These are phyloP conservation scores for Lactarius pseudohatsudake DNA, from an alignment of 768 basidiomycete genomes.

Conservation along the genomic window DNA sequence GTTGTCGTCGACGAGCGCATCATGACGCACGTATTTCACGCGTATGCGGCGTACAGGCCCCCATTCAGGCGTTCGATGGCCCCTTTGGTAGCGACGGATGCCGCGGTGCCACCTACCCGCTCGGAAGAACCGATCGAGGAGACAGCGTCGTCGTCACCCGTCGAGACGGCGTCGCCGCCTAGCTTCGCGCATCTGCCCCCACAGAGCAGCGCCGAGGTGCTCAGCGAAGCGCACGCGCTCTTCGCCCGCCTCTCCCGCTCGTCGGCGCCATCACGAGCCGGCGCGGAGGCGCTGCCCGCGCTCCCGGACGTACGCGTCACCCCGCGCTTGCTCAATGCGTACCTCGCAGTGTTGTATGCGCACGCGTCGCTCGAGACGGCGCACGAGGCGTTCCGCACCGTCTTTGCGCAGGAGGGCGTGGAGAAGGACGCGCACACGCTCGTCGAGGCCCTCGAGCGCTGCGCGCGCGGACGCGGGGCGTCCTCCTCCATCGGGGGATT, in stretches of 20 bases:
- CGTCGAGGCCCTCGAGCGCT: constrained; percentile 67
- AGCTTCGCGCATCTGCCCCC: constrained; percentile 58
- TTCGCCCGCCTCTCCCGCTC: constrained; percentile 54
- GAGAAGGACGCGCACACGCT: constrained; percentile 54
- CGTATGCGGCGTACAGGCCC: constrained; percentile 78
- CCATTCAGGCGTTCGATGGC: constrained; percentile 60
- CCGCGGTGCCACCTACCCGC: neutral
- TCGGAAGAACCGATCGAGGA: neutral
- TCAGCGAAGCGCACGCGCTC: constrained; percentile 66
- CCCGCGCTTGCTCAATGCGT: constrained; percentile 71
- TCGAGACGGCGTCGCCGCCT: neutral
- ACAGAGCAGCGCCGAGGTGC: constrained; percentile 67
- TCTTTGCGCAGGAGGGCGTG: constrained; percentile 48
- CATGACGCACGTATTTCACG: constrained; percentile 83
- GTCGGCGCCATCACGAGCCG: neutral
- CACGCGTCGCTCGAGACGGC: constrained; percentile 53
- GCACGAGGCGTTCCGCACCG: constrained; percentile 46
- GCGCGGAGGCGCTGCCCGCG: neutral
- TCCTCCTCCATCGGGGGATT: constrained; percentile 47
- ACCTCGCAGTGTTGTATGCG: constrained; percentile 71
- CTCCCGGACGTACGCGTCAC: constrained; percentile 57
- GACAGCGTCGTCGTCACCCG: neutral
- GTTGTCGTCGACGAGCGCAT: constrained; percentile 58
- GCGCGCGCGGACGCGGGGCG: constrained; percentile 45
- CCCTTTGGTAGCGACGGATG: constrained; percentile 36